Evolutionary conservation across 306 rosid genomes (phyloP).

Genomic region (Pterocarpus santalinus): DNA sequence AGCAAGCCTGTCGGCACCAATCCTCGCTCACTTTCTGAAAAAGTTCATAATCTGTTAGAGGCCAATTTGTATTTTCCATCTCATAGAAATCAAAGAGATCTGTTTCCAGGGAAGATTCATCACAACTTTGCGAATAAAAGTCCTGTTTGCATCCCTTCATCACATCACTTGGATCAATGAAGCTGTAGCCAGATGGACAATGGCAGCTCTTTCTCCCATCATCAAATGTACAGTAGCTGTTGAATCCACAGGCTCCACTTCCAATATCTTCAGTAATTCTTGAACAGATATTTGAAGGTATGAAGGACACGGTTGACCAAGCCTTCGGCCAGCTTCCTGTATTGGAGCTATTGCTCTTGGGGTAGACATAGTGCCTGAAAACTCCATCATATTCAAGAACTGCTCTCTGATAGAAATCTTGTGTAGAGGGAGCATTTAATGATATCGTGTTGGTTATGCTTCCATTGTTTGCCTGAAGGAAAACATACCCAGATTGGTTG

Average conservation of each 20-base stretch:
- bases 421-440: neutral
- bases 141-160: slow-evolving; percentile 52
- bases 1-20: slow-evolving; percentile 48
- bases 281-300: slow-evolving; percentile 49
- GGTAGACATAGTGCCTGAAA: slow-evolving; percentile 41
- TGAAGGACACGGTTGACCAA: slow-evolving; percentile 42
- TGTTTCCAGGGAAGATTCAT: neutral
- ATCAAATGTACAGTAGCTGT: slow-evolving; percentile 45
- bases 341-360: slow-evolving; percentile 10
- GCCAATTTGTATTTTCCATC: slow-evolving; percentile 47
- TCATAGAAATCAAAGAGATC: slow-evolving; percentile 27
- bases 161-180: slow-evolving; percentile 48
- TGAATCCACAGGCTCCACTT: slow-evolving; percentile 58
- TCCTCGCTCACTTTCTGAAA: slow-evolving; percentile 21
- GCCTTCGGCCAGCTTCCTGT: slow-evolving; percentile 2
- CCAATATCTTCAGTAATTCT: neutral
- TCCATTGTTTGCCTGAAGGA: slow-evolving; percentile 15
- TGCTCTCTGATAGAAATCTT: slow-evolving; percentile 38
- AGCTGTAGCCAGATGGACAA: slow-evolving; percentile 48
- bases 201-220: slow-evolving; percentile 35
- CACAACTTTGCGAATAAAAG: slow-evolving; percentile 52
- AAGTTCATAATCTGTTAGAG: slow-evolving; percentile 17
- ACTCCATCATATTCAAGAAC: slow-evolving; percentile 46
- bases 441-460: slow-evolving; percentile 31
- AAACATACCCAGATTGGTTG: slow-evolving; percentile 22